Evolutionary conservation across 1,139 yeast species (phyloP).

Genomic region (Suhomyces atakaporum): DNA sequence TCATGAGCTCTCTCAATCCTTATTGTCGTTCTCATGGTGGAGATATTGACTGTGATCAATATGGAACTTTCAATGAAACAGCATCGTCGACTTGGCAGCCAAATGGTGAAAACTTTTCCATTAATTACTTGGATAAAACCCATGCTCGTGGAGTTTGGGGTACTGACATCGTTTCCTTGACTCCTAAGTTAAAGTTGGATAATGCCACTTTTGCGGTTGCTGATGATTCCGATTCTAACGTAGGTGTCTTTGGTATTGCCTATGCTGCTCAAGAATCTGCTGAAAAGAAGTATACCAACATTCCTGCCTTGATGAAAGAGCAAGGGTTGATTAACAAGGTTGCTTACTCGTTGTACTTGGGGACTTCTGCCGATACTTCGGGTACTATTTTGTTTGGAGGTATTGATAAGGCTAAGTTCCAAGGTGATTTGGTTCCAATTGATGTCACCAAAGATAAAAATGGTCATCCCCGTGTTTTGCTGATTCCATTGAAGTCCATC

Average conservation of each 20-base stretch:
- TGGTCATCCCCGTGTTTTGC: conserved; percentile 22
- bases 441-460: conserved; percentile 20
- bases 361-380: conserved; percentile 14
- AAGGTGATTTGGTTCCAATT: conserved; percentile 40
- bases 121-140: conserved; percentile 35
- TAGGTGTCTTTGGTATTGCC: conserved; percentile 67
- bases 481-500: conserved; percentile 25
- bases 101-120: conserved; percentile 43
- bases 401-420: conserved; percentile 29
- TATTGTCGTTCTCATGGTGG: conserved; percentile 27
- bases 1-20: conserved; percentile 31
- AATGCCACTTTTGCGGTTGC: conserved; percentile 58
- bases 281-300: conserved; percentile 23
- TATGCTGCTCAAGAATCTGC: conserved; percentile 20
- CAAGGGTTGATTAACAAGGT: conserved; percentile 28
- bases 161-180: conserved; percentile 40
- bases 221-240: conserved; percentile 49
- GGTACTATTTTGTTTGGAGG: conserved; percentile 36
- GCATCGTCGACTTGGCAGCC: conserved; percentile 47
- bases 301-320: conserved; percentile 29
- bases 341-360: conserved; percentile 34
- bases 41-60: conserved; percentile 32
- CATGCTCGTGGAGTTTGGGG: conserved; percentile 55
- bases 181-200: conserved; percentile 31
- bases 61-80: conserved; percentile 53